Conservation (phyloP, 1,284 basidiomycete genomes). For the Schizopora paradoxa region DNA sequence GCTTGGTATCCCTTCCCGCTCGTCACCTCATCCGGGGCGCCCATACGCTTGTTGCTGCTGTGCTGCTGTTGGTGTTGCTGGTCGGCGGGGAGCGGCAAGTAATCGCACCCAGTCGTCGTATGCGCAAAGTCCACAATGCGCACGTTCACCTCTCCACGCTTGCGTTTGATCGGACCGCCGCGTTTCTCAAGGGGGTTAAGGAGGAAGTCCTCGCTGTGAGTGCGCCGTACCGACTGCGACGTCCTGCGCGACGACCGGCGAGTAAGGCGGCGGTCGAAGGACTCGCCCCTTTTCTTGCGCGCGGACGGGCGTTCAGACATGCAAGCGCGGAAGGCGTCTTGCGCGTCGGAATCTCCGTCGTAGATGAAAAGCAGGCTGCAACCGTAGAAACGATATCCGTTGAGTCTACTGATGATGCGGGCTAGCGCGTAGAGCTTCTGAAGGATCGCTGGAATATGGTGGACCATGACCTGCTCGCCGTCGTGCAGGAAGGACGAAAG, state of each 20-base stretch:
- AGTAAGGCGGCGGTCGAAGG: slow-evolving; percentile 53
- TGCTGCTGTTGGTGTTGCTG: too few species aligned
- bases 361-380: slow-evolving; percentile 97
- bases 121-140: slow-evolving; percentile 99
- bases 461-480: slow-evolving; percentile 77
- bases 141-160: slow-evolving; percentile 90
- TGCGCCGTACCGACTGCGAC: slow-evolving; percentile 53
- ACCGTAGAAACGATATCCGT: slow-evolving; percentile 96
- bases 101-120: slow-evolving; percentile 94
- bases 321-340: slow-evolving; percentile 63
- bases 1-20: slow-evolving; percentile 77
- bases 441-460: slow-evolving; percentile 90
- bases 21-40: slow-evolving; percentile 40
- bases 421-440: slow-evolving; percentile 94
- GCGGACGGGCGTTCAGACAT: slow-evolving; percentile 64
- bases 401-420: slow-evolving; percentile 80
- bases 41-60: too few species aligned
- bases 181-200: slow-evolving; percentile 58
- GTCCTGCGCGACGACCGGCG: slow-evolving; percentile 28
- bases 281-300: slow-evolving; percentile 72
- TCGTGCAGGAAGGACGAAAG: slow-evolving; percentile 84
- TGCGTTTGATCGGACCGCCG: slow-evolving; percentile 40
- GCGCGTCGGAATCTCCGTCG: slow-evolving; percentile 87
- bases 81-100: slow-evolving; percentile 56
- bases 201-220: slow-evolving; percentile 72